These are phyloP conservation scores for Lasiodiplodia sp. DNA, from an alignment of 2,329 filamentous ascomycete genomes.

Conservation along the genomic window DNA sequence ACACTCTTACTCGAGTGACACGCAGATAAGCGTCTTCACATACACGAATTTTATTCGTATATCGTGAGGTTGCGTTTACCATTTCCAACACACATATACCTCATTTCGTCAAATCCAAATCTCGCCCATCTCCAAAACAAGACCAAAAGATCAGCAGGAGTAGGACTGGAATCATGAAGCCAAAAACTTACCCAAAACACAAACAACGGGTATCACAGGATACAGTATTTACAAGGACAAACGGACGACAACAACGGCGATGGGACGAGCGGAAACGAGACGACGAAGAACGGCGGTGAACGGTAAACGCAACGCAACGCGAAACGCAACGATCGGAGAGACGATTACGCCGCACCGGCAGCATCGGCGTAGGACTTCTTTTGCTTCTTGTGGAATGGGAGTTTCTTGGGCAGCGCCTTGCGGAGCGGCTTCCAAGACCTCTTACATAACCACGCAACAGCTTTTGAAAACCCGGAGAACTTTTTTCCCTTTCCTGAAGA, in stretches of 20 bases:
- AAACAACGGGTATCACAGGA: slow-evolving; percentile 26
- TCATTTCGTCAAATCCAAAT: not conserved
- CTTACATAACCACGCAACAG: slow-evolving; percentile 79
- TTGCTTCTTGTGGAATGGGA: slow-evolving; percentile 5
- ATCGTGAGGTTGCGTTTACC: not conserved
- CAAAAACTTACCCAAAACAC: slow-evolving; percentile 16
- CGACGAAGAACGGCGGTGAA: slow-evolving; percentile 11
- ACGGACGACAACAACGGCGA: slow-evolving; percentile 1
- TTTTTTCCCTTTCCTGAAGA: slow-evolving; percentile 67
- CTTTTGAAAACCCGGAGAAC: slow-evolving; percentile 69
- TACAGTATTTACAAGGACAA: slow-evolving; percentile 23
- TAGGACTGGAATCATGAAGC: not conserved
- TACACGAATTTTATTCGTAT: slow-evolving; percentile 3
- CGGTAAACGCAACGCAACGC: not conserved
- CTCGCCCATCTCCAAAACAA: slow-evolving; percentile 12
- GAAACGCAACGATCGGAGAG: not conserved
- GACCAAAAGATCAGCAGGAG: not conserved
- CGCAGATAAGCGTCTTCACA: not conserved
- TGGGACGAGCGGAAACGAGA: not conserved
- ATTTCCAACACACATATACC: not conserved
- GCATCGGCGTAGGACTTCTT: slow-evolving; percentile 15
- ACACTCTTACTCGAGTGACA: not conserved
- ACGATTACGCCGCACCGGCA: not conserved
- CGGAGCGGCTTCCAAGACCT: slow-evolving; percentile 18
- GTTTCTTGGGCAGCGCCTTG: slow-evolving; percentile 12